phyloP scores from a whole-genome alignment of 805 yeast genomes.

The Sporopachydermia lactativora region DNA sequence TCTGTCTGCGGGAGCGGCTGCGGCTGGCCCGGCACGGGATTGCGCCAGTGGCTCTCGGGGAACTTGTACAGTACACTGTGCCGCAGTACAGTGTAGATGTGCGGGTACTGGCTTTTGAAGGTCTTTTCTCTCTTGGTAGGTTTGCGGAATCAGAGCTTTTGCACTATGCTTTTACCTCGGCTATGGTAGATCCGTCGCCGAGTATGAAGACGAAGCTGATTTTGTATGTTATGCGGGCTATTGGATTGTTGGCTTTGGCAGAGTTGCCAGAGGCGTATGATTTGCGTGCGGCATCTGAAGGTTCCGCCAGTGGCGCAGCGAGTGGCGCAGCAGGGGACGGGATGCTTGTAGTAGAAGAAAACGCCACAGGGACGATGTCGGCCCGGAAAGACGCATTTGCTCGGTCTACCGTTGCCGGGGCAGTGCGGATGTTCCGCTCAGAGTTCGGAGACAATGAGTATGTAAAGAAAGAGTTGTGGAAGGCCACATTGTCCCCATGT shows the following conservation, averaged over 20 bases:
- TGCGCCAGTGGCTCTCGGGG: constrained; percentile 35
- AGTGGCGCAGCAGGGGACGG: constrained; percentile 4
- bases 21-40: constrained; percentile 42
- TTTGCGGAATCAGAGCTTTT: constrained; percentile 48
- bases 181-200: constrained; percentile 41
- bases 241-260: constrained; percentile 54
- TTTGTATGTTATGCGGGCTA: constrained; percentile 29
- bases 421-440: constrained; percentile 48
- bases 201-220: constrained; percentile 37
- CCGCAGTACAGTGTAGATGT: constrained; percentile 34
- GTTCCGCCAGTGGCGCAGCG: constrained; percentile 3
- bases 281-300: constrained; percentile 8
- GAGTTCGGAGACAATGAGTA: constrained; percentile 40
- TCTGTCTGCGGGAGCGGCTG: constrained; percentile 47
- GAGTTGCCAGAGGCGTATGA: constrained; percentile 33
- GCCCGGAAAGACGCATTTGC: constrained; percentile 38
- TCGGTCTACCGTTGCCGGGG: constrained; percentile 48
- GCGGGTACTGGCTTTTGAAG: constrained; percentile 54
- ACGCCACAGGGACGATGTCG: constrained; percentile 10
- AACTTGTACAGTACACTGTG: constrained; percentile 38
- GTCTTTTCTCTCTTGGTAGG: constrained; percentile 64
- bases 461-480: constrained; percentile 51
- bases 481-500: constrained; percentile 38
- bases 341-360: constrained; percentile 10
- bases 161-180: constrained; percentile 42